Evolutionary conservation across 2,329 filamentous ascomycete genomes (phyloP).

Genomic region (Scytalidium sp.): DNA sequence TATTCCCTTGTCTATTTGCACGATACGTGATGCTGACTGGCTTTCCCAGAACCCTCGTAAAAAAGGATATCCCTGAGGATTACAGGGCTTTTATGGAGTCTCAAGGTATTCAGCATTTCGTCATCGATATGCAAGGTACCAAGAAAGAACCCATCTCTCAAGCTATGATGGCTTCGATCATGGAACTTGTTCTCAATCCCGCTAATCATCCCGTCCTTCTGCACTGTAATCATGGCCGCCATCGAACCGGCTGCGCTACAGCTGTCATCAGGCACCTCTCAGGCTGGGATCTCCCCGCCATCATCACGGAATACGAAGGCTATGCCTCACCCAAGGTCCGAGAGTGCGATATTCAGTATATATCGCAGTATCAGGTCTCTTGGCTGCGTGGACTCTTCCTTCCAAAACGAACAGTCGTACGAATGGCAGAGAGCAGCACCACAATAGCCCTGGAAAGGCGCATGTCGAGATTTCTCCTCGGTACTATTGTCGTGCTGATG

Average conservation of each 20-base stretch:
- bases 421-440: neutral
- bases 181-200: slow-evolving; percentile 68
- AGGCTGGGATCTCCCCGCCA: slow-evolving; percentile 59
- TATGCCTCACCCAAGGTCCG: slow-evolving; percentile 61
- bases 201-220: slow-evolving; percentile 78
- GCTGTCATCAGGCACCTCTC: slow-evolving; percentile 73
- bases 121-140: slow-evolving; percentile 82
- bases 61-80: slow-evolving; percentile 54
- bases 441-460: neutral
- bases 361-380: slow-evolving; percentile 45
- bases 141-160: slow-evolving; percentile 73
- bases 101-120: slow-evolving; percentile 67
- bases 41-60: slow-evolving; percentile 55
- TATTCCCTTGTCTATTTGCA: neutral
- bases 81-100: slow-evolving; percentile 60
- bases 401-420: neutral
- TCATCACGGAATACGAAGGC: slow-evolving; percentile 70
- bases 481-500: neutral
- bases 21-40: no score
- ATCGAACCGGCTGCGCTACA: slow-evolving; percentile 87
- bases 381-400: slow-evolving; percentile 35
- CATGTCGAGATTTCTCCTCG: neutral
- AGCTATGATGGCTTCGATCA: slow-evolving; percentile 65
- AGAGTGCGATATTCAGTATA: slow-evolving; percentile 58
- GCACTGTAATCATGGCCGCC: slow-evolving; percentile 93